Conservation (phyloP, 192 early-diverging fungal species). For the Podila verticillata region DNA sequence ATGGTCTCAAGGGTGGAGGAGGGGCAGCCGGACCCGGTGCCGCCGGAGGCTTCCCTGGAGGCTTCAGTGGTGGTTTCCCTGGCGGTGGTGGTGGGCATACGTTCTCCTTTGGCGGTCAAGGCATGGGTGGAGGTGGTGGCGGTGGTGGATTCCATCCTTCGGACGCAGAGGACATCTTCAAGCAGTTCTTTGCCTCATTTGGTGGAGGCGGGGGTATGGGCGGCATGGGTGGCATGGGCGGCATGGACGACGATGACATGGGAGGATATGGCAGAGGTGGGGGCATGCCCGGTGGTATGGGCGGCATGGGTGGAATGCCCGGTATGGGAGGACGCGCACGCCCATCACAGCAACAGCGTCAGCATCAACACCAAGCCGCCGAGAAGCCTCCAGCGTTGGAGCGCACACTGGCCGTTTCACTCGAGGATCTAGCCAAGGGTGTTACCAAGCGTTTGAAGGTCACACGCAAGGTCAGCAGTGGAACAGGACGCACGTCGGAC, state of each 20-base stretch:
- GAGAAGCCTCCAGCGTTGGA: slow-evolving; percentile 60
- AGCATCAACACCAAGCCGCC: slow-evolving; percentile 6
- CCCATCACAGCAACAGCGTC: slow-evolving; percentile 1
- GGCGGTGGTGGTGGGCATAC: slow-evolving; percentile 67
- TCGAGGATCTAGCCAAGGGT: slow-evolving; percentile 94
- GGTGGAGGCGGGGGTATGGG: slow-evolving; percentile 57
- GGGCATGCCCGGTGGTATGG: slow-evolving; percentile 7
- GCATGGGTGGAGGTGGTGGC: slow-evolving; percentile 10
- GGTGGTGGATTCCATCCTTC: slow-evolving; percentile 70
- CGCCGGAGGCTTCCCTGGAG: slow-evolving; percentile 60
- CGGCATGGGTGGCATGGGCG: slow-evolving; percentile 52
- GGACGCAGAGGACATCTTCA: slow-evolving; percentile 92
- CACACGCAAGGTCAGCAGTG: slow-evolving; percentile 65
- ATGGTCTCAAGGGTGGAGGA: slow-evolving; percentile 82
- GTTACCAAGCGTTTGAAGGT: slow-evolving; percentile 94
- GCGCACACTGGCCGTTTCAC: slow-evolving; percentile 78
- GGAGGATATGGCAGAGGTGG: slow-evolving; percentile 9
- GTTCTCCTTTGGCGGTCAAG: slow-evolving; percentile 68
- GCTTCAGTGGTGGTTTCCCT: slow-evolving; percentile 55
- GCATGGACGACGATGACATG: slow-evolving; percentile 25
- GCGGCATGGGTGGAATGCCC: slow-evolving; percentile 11
- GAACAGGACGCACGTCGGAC: slow-evolving; percentile 63
- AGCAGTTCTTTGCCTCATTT: slow-evolving; percentile 80
- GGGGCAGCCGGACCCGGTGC: slow-evolving; percentile 66
- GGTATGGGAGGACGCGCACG: slow-evolving; percentile 40